These are phyloP conservation scores for Bjerkandera adusta DNA, from an alignment of 1,284 basidiomycete genomes.

Conservation along the genomic window DNA sequence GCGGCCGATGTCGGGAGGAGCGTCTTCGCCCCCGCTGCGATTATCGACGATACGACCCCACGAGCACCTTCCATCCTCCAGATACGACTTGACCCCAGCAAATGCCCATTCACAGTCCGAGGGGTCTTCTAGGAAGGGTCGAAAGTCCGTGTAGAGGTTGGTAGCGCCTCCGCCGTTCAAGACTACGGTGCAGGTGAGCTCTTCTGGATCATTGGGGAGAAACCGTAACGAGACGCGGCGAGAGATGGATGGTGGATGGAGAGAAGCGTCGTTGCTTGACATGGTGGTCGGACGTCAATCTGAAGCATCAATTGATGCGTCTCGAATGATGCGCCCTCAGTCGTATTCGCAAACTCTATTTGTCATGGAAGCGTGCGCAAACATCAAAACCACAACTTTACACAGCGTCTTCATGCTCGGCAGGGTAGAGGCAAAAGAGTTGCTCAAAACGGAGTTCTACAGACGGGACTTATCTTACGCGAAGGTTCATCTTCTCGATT, in stretches of 20 bases:
- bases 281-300: too few species aligned
- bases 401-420: too few species aligned
- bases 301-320: too few species aligned
- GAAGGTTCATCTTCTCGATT: background rate
- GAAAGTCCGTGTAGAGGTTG: constrained; percentile 14
- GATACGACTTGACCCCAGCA: constrained; percentile 10
- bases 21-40: background rate
- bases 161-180: constrained; percentile 12
- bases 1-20: constrained; percentile 7
- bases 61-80: constrained; percentile 6
- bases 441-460: background rate
- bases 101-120: constrained; percentile 16
- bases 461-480: background rate
- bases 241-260: constrained; percentile 7
- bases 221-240: constrained; percentile 9
- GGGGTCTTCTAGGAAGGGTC: constrained; percentile 9
- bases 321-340: too few species aligned
- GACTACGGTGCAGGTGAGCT: constrained; percentile 11
- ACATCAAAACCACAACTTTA: too few species aligned
- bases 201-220: constrained; percentile 7
- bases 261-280: too few species aligned
- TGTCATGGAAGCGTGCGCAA: too few species aligned
- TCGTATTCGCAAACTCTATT: too few species aligned
- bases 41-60: constrained; percentile 13
- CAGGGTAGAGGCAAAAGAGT: too few species aligned